Conservation (phyloP, 2,329 filamentous ascomycete genomes). For the Venturia effusa region DNA sequence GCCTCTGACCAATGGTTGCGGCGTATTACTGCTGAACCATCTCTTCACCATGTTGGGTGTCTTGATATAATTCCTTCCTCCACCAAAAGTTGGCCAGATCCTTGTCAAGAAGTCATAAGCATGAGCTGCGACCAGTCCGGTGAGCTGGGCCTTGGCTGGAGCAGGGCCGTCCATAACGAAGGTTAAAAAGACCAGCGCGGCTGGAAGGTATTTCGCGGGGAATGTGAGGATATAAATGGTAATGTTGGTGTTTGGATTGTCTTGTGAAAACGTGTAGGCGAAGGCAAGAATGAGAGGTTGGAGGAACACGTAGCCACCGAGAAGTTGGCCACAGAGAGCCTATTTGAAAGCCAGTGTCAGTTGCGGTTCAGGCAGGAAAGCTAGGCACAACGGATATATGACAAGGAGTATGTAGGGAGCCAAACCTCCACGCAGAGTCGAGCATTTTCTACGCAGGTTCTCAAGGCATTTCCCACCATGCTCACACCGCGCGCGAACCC, state of each 20-base stretch:
- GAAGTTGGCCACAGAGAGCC: conserved; percentile 42
- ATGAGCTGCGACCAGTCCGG: conserved; percentile 80
- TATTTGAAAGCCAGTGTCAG: conserved; percentile 20
- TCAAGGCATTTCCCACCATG: conserved; percentile 42
- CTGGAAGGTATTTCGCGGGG: conserved; percentile 70
- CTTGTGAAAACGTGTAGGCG: conserved; percentile 75
- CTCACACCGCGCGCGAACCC: conserved; percentile 30
- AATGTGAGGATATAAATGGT: conserved; percentile 77
- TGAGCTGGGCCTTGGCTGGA: conserved; percentile 52
- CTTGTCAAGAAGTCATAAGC: conserved; percentile 81
- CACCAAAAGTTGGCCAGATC: conserved; percentile 80
- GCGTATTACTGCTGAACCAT: conserved; percentile 41
- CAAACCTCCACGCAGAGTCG: conserved; percentile 39
- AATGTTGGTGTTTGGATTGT: conserved; percentile 65
- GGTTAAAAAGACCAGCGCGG: conserved; percentile 64
- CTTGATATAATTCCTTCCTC: conserved; percentile 63
- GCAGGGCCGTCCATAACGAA: conserved; percentile 54
- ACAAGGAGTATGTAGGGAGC: conserved; percentile 48
- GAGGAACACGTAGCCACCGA: conserved; percentile 42
- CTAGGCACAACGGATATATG: conserved; percentile 10
- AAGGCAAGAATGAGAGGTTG: conserved; percentile 66
- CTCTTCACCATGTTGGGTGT: conserved; percentile 64
- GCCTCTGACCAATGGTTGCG: not conserved
- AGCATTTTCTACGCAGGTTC: conserved; percentile 38
- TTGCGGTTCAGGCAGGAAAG: conserved; percentile 5